A percentile compares a stretch with the other conserved stretches of the same genome.
Evolutionary conservation across 352 stramenopile species (phyloP).

Genomic region (Lagenidium giganteum): DNA sequence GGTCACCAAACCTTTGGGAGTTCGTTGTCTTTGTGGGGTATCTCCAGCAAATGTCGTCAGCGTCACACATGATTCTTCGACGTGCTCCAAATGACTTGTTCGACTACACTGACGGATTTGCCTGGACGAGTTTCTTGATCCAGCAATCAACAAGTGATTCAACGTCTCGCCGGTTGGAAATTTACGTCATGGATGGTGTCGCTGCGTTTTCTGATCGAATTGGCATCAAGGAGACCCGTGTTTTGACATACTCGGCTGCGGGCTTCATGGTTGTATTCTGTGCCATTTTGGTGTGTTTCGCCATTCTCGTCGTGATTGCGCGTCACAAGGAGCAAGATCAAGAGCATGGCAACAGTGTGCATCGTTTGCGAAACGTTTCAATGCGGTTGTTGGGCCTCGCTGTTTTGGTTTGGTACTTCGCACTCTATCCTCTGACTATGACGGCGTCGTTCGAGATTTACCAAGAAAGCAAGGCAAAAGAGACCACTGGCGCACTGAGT

Average conservation of each 20-base stretch:
- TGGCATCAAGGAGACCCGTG: slow-evolving; percentile 12
- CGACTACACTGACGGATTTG: slow-evolving; percentile 17
- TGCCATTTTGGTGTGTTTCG: slow-evolving; percentile 18
- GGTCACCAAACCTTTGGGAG: slow-evolving; percentile 28
- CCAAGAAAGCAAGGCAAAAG: slow-evolving; percentile 7
- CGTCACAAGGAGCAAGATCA: slow-evolving; percentile 5
- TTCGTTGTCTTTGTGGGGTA: slow-evolving; percentile 21
- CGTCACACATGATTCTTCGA: slow-evolving; percentile 14
- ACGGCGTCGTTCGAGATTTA: slow-evolving; percentile 16
- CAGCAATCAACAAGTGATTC: slow-evolving; percentile 1
- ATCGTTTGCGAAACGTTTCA: slow-evolving; percentile 10
- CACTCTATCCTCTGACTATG: slow-evolving; percentile 18
- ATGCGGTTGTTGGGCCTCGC: slow-evolving; percentile 16
- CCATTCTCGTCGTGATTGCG: slow-evolving; percentile 3
- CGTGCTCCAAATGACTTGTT: slow-evolving; percentile 16
- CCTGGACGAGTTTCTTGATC: slow-evolving; percentile 21
- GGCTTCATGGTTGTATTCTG: slow-evolving; percentile 14
- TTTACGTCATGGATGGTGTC: slow-evolving; percentile 12
- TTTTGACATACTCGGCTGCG: slow-evolving; percentile 8
- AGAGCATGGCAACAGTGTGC: background rate
- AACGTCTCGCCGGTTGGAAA: slow-evolving; percentile 8
- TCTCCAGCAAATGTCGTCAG: slow-evolving; percentile 19
- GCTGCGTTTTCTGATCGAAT: slow-evolving; percentile 19
- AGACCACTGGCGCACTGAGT: background rate
- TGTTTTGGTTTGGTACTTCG: slow-evolving; percentile 18